These are phyloP conservation scores for Abelmoschus esculentus DNA, from an alignment of 345 rosid genomes.

Conservation along the genomic window DNA sequence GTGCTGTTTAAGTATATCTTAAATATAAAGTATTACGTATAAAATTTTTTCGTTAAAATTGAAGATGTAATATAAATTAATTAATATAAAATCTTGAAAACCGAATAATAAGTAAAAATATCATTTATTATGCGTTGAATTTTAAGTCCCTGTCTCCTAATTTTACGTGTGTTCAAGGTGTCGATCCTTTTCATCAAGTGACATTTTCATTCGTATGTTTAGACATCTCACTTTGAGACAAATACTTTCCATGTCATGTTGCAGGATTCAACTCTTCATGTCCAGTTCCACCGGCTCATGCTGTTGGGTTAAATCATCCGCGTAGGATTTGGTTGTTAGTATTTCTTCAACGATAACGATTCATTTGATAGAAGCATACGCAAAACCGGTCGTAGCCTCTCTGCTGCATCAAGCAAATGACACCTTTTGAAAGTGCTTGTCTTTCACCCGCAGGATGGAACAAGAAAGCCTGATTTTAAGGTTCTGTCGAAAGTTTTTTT, in stretches of 20 bases:
- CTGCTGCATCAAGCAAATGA: no score
- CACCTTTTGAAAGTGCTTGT: neutral
- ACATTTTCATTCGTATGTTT: neutral
- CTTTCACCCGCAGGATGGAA: constrained; percentile 2
- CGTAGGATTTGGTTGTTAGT: neutral
- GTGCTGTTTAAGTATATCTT: no score
- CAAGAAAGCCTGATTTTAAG: constrained; percentile 32
- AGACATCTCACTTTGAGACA: neutral
- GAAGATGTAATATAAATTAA: no score
- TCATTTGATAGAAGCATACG: no score
- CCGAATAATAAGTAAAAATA: no score
- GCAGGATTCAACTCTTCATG: neutral
- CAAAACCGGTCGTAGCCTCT: no score
- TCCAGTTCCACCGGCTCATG: neutral
- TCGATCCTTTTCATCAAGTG: neutral
- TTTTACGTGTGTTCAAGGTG: neutral
- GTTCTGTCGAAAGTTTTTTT: neutral
- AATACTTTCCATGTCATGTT: neutral
- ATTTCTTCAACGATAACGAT: no score
- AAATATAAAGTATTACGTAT: no score
- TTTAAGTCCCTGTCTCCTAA: neutral
- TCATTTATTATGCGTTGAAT: neutral
- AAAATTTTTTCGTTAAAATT: no score
- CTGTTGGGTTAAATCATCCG: neutral
- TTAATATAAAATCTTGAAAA: no score